Percentiles rank a stretch among this genome's conserved stretches.
Conservation (phyloP, 2,329 filamentous ascomycete genomes). For the Dothistroma pini region DNA sequence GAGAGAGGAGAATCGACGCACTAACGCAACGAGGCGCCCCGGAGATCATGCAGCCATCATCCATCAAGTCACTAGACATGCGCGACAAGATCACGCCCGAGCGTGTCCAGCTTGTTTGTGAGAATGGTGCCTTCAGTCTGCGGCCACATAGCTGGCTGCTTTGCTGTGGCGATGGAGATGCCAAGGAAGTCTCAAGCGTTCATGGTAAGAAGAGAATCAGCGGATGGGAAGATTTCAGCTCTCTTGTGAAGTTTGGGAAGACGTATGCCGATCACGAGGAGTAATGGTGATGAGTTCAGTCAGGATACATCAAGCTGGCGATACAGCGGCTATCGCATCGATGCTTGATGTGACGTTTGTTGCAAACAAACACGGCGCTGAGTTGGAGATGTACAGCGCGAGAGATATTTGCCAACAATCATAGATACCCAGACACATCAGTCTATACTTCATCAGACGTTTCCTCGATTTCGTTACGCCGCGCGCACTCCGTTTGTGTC, state of each 20-base stretch:
- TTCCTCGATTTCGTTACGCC: too few relatives aligned
- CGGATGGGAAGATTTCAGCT: conserved; percentile 35
- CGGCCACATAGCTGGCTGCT: conserved; percentile 33
- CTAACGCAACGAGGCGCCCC: conserved; percentile 22
- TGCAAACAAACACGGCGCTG: not conserved
- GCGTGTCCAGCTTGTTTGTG: conserved; percentile 31
- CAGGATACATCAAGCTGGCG: not conserved
- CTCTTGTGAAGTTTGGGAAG: conserved; percentile 34
- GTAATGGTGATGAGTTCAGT: conserved; percentile 1
- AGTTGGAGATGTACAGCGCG: not conserved
- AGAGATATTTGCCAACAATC: not conserved
- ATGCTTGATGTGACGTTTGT: not conserved
- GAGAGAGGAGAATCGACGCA: conserved; percentile 35
- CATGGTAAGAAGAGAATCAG: conserved; percentile 26
- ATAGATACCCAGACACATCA: not conserved
- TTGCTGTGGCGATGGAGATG: conserved; percentile 8
- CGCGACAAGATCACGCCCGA: conserved; percentile 17
- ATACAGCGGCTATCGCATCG: not conserved
- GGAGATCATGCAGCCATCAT: conserved; percentile 13
- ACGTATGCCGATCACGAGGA: conserved; percentile 33
- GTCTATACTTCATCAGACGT: not conserved
- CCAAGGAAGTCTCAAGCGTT: conserved; percentile 12
- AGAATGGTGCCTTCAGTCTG: conserved; percentile 32
- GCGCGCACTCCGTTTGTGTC: too few relatives aligned
- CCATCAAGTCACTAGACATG: conserved; percentile 14